Conservation (phyloP, 352 stramenopile genomes). For the Phytopythium kandeliae region DNA sequence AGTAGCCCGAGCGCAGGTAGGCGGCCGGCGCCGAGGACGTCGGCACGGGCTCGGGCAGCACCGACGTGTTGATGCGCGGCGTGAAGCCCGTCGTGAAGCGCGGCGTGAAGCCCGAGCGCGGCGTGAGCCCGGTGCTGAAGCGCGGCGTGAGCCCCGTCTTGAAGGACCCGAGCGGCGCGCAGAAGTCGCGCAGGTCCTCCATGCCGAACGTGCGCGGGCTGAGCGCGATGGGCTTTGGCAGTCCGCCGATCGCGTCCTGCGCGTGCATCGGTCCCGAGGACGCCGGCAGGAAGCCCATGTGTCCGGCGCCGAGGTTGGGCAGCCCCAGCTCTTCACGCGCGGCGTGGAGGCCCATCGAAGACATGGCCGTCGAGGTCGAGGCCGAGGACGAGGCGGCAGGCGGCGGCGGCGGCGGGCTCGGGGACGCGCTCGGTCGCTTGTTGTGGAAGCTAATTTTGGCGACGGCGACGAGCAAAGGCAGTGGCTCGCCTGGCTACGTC, state of each 20-base stretch:
- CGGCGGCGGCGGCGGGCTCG: background rate
- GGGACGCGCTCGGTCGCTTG: slow-evolving; percentile 23
- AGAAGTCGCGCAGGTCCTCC: slow-evolving; percentile 83
- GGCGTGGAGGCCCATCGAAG: slow-evolving; percentile 60
- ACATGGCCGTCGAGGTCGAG: slow-evolving; percentile 30
- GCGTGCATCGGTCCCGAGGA: slow-evolving; percentile 27
- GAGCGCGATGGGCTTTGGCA: slow-evolving; percentile 71
- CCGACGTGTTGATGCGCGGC: slow-evolving; percentile 55
- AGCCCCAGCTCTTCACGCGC: slow-evolving; percentile 65
- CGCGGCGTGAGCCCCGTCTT: slow-evolving; percentile 79
- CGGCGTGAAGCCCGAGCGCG: slow-evolving; percentile 76
- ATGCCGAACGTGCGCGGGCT: slow-evolving; percentile 78
- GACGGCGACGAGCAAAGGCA: slow-evolving; percentile 2
- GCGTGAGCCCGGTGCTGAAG: slow-evolving; percentile 76
- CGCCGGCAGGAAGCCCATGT: slow-evolving; percentile 26
- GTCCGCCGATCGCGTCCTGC: slow-evolving; percentile 20
- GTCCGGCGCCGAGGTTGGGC: slow-evolving; percentile 30
- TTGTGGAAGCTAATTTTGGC: slow-evolving; percentile 26
- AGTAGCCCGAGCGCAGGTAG: slow-evolving; percentile 51
- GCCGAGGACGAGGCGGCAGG: slow-evolving; percentile 5
- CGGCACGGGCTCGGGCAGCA: slow-evolving; percentile 28
- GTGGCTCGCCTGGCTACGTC: too few species aligned
- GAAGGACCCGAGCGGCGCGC: slow-evolving; percentile 69
- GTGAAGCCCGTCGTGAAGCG: slow-evolving; percentile 78
- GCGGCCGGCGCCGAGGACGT: slow-evolving; percentile 39